Evolutionary conservation across 1,284 basidiomycete species (phyloP), one percentile per base, ranked within the genome.

Genomic region (Cryptococcus sp.): DNA sequence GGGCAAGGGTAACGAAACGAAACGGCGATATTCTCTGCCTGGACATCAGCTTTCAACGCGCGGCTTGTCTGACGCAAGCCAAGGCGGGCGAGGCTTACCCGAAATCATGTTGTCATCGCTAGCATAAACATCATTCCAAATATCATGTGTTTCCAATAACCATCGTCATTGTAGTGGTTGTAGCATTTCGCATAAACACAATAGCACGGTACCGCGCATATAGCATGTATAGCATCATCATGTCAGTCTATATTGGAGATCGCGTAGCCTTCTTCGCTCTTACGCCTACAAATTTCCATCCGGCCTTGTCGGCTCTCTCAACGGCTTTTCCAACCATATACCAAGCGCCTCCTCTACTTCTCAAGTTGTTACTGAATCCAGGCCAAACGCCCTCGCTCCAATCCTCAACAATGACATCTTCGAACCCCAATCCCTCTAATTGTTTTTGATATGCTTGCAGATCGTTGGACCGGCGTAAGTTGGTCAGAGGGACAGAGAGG

Each of bases 381-480:
- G 83, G 82, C 70, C 86, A 88, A 13, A 89, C 87, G 55, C 83
- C 74, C 15, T 75, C 57, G 23, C 82, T 84, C 59, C 88, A 83
- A 68, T 89, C 86, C 67, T 87, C 82, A 22, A 88, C 49, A 16
- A 72, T 57, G 15, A 88, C 80, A 62, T 85, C 81, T 3, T 70
- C 74, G 67, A 81, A 89, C 1, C 87, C 87, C 37, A 85, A 76
- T 7, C 70, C 57, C 46, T 78, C 64, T 78, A 89, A 76, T 40
- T 76, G 66, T 5, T 61, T 59, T 16, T 78, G 68, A 69, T 88
- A 89, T 37, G 79, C 80, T 20, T 79, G 75, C 26, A 73, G 69
- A 0, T 26, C 22, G 15, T 25, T 48, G 4, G 69, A 64, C 15
- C 70, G 59, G 37, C 84, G 67, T 51, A 85, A 72, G 64, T 89